A percentile compares a stretch with the other conserved stretches of the same genome.
Conservation (phyloP, 2,329 filamentous ascomycete species). For the Stylonectria norvegica region DNA sequence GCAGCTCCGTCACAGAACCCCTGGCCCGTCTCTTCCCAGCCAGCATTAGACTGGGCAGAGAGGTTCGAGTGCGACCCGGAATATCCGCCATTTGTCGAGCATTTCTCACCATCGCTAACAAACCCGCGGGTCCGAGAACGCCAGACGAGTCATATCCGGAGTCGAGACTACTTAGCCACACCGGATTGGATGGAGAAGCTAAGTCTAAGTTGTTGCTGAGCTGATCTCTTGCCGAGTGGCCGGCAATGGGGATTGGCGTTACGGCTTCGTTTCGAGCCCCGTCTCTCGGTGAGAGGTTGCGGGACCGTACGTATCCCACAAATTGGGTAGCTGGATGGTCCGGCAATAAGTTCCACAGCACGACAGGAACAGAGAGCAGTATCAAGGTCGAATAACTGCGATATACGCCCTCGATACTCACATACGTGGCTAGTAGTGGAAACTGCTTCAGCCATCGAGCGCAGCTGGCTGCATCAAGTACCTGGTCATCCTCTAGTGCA, state of each 20-base stretch:
- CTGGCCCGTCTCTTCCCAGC: slow-evolving; percentile 18
- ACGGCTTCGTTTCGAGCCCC: slow-evolving; percentile 8
- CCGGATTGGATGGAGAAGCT: slow-evolving; percentile 19
- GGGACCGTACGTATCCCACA: slow-evolving; percentile 26
- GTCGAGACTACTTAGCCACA: slow-evolving; percentile 23
- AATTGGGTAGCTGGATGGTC: slow-evolving; percentile 27
- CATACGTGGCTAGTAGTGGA: slow-evolving; percentile 24
- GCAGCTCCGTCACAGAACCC: slow-evolving; percentile 15
- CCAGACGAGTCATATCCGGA: slow-evolving; percentile 25
- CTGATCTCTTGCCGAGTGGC: slow-evolving; percentile 12
- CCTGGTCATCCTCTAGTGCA: slow-evolving; percentile 24
- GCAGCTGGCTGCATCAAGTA: slow-evolving; percentile 24
- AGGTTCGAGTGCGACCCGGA: slow-evolving; percentile 6
- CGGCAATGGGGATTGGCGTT: slow-evolving; percentile 23
- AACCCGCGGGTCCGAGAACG: slow-evolving; percentile 19
- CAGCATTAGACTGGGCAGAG: slow-evolving; percentile 14
- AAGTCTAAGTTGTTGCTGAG: slow-evolving; percentile 13
- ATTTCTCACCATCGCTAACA: slow-evolving; percentile 16
- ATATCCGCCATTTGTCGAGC: slow-evolving; percentile 18
- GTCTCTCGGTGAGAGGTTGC: slow-evolving; percentile 19
- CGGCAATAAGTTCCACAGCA: slow-evolving; percentile 24
- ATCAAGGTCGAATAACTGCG: slow-evolving; percentile 24
- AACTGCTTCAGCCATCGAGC: slow-evolving; percentile 28
- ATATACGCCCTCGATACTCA: slow-evolving; percentile 24
- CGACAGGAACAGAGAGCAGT: slow-evolving; percentile 24